Evolutionary conservation across 345 rosid genomes (phyloP).

Genomic region (Linum trigynum): DNA sequence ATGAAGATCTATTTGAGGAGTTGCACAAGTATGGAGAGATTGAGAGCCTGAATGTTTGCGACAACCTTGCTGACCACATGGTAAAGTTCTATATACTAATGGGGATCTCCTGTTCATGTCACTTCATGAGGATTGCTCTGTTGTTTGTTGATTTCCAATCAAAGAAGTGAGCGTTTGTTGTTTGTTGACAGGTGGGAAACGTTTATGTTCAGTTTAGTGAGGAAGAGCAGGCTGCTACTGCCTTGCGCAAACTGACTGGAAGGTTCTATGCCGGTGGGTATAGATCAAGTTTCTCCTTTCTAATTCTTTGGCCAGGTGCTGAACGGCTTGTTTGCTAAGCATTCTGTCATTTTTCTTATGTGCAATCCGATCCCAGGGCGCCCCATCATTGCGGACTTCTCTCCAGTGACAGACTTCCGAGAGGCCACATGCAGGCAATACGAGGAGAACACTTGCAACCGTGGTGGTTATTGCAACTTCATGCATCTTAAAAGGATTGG

Average conservation of each 20-base stretch:
- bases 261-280: conserved; percentile 47
- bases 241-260: conserved; percentile 39
- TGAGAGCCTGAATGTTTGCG: conserved; percentile 59
- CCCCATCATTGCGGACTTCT: conserved; percentile 64
- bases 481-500: conserved; percentile 69
- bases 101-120: no score
- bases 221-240: conserved; percentile 67
- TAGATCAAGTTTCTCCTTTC: neutral
- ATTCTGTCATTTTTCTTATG: no score
- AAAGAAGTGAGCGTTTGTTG: neutral
- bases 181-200: conserved; percentile 44
- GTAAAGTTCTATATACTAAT: conserved; percentile 10
- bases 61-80: conserved; percentile 75
- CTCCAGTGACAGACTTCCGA: conserved; percentile 68
- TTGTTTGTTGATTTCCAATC: neutral
- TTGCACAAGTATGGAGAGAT: conserved; percentile 60
- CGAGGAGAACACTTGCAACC: conserved; percentile 59
- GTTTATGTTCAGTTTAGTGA: conserved; percentile 70
- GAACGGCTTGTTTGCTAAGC: neutral
- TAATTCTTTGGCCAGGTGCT: neutral
- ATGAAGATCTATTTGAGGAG: conserved; percentile 64
- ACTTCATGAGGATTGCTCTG: no score
- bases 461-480: conserved; percentile 80
- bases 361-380: conserved; percentile 28
- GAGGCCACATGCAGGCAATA: conserved; percentile 76